These are phyloP conservation scores for Candida namnaoensis DNA, from an alignment of 805 yeast species.

Conservation along the genomic window DNA sequence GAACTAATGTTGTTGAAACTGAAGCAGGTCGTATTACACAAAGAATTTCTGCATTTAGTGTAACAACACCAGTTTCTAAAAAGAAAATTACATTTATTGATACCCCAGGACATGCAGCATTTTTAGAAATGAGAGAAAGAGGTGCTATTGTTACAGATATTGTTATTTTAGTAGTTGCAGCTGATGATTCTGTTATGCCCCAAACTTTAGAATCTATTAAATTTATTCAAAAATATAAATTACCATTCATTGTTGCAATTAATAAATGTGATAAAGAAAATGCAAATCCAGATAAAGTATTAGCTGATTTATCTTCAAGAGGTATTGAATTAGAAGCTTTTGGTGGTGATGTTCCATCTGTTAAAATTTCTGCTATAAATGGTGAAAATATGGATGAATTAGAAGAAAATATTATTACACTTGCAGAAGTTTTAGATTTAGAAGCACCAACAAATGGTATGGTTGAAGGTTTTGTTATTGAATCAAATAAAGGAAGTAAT, in stretches of 20 bases:
- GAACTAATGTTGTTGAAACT: conserved; percentile 71
- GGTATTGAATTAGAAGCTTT: conserved; percentile 85
- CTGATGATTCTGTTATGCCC: conserved; percentile 97
- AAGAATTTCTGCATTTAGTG: conserved; percentile 95
- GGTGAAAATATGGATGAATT: conserved; percentile 85
- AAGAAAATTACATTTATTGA: conserved; percentile 83
- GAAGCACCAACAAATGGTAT: conserved; percentile 38
- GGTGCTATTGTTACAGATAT: conserved; percentile 95
- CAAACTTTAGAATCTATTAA: conserved; percentile 94
- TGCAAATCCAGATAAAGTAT: conserved; percentile 65
- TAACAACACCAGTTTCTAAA: conserved; percentile 65
- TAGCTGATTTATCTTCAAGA: conserved; percentile 65
- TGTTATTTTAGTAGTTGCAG: conserved; percentile 88
- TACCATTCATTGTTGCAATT: conserved; percentile 83
- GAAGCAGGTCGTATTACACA: conserved; percentile 98
- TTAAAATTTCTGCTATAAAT: conserved; percentile 80
- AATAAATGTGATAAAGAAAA: conserved; percentile 86
- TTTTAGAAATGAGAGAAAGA: conserved; percentile 90
- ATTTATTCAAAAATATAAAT: conserved; percentile 78
- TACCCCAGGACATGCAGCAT: conserved; percentile 98
- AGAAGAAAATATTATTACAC: conserved; percentile 80
- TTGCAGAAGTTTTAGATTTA: conserved; percentile 77
- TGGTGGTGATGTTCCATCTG: conserved; percentile 93
- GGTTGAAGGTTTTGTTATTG: conserved; percentile 84
- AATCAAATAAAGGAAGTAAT: conserved; percentile 58